phyloP scores from a whole-genome alignment of 257 asterid species.

The Knoxia roxburghii region DNA sequence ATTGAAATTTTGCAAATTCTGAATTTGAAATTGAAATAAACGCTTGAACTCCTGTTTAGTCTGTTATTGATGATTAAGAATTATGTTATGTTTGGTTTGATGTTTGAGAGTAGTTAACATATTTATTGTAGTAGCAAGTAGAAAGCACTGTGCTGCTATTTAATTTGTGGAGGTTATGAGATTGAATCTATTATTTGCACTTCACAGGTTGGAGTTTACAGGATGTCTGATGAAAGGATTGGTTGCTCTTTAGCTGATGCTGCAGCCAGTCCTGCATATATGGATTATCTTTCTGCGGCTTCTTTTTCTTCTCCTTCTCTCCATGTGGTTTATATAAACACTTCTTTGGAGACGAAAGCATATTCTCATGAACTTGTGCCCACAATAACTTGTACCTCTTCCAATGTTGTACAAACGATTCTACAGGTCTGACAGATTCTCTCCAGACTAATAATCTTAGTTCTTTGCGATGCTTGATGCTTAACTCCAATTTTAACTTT shows the following conservation, averaged over 20 bases:
- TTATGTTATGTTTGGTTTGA: neutral
- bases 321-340: conserved; percentile 90
- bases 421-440: conserved; percentile 54
- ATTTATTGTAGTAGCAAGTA: neutral
- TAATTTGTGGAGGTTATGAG: neutral
- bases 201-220: conserved; percentile 80
- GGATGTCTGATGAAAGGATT: conserved; percentile 85
- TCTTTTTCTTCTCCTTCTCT: conserved; percentile 76
- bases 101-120: neutral
- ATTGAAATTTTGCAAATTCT: too few relatives aligned
- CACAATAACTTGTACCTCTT: conserved; percentile 94
- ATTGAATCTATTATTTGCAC: neutral
- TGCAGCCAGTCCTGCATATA: conserved; percentile 82
- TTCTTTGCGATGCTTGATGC: conserved; percentile 10
- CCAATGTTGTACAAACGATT: conserved; percentile 87
- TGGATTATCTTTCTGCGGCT: conserved; percentile 70
- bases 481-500: too few relatives aligned
- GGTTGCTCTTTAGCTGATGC: conserved; percentile 97
- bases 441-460: neutral
- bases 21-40: neutral
- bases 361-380: conserved; percentile 92
- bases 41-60: too few relatives aligned
- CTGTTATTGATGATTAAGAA: neutral
- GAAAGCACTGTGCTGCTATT: neutral
- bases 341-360: conserved; percentile 93